These are phyloP conservation scores for Fusarium sp. DNA, from an alignment of 2,329 filamentous ascomycete genomes.

Conservation along the genomic window DNA sequence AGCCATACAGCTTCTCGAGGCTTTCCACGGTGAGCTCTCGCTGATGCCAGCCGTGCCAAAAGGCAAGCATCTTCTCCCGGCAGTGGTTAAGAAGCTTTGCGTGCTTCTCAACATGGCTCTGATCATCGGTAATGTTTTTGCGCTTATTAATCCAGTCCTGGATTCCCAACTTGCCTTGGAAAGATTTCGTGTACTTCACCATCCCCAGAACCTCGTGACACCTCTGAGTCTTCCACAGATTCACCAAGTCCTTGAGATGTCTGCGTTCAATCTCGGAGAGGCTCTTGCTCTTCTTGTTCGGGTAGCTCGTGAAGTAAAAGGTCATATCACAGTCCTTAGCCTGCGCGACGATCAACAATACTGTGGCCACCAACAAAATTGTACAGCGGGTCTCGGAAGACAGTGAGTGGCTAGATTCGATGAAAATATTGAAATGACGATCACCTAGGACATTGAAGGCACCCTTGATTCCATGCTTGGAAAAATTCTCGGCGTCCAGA, in stretches of 20 bases:
- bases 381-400: background rate
- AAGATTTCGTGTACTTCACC: background rate
- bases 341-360: background rate
- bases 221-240: background rate
- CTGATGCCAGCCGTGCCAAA: background rate
- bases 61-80: background rate
- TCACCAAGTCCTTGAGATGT: background rate
- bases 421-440: background rate
- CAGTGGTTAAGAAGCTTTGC: background rate
- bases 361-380: background rate
- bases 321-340: background rate
- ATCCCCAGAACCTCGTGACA: background rate
- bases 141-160: background rate
- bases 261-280: background rate
- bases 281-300: background rate
- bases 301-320: background rate
- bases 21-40: background rate
- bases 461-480: background rate
- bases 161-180: background rate
- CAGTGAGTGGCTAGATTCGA: background rate
- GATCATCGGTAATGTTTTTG: background rate
- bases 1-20: background rate
- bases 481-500: background rate
- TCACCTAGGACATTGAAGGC: background rate
- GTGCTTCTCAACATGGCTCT: background rate